phyloP scores from a whole-genome alignment of 169 alveolate species.

The Hepatocystis sp. region DNA sequence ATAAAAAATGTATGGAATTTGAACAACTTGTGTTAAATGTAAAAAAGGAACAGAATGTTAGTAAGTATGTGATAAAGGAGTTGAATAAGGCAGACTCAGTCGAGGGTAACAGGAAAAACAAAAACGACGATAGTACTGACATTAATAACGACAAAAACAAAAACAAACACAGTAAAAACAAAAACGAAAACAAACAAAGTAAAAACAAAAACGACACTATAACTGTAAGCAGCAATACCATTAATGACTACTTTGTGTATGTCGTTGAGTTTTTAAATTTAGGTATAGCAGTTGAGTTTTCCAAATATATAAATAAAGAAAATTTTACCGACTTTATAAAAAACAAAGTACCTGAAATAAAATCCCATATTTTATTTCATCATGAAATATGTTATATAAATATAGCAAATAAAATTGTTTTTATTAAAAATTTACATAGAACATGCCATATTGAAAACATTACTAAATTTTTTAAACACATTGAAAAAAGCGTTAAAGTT shows the following conservation, averaged over 20 bases:
- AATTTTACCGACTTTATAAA: conserved; percentile 18
- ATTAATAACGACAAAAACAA: not conserved
- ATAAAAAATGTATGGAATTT: conserved; percentile 18
- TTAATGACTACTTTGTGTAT: conserved; percentile 16
- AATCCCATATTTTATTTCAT: not conserved
- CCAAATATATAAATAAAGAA: conserved; percentile 6
- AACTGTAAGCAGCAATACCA: not conserved
- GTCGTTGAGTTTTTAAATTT: conserved; percentile 31
- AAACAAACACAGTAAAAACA: not conserved
- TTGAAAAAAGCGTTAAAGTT: conserved; percentile 18
- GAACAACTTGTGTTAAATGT: conserved; percentile 51
- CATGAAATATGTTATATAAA: conserved; percentile 27
- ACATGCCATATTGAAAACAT: conserved; percentile 62
- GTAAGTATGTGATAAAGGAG: no score
- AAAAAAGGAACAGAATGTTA: conserved; percentile 14
- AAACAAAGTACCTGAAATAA: not conserved
- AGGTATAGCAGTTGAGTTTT: conserved; percentile 21
- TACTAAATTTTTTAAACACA: conserved; percentile 36
- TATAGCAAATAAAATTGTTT: conserved; percentile 19
- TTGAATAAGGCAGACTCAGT: no score
- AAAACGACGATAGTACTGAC: no score
- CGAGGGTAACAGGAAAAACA: no score
- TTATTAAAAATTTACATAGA: conserved; percentile 55
- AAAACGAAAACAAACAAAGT: not conserved
- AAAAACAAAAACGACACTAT: not conserved